These are phyloP conservation scores for Neonectria faginata DNA, from an alignment of 2,329 filamentous ascomycete species.

Conservation along the genomic window DNA sequence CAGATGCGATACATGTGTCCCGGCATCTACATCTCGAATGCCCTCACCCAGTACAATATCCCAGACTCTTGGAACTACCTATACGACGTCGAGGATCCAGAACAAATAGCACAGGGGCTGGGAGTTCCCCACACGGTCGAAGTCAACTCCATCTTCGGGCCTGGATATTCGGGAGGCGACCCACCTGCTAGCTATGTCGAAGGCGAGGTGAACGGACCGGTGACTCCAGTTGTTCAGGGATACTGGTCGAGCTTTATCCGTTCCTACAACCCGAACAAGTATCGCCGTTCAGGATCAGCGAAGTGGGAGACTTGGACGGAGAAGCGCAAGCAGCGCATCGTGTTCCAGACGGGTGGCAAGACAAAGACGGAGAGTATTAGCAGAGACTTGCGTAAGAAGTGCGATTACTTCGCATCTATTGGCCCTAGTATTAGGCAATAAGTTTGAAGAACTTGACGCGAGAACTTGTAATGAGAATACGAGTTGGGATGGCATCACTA, in stretches of 20 bases:
- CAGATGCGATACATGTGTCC: slow-evolving; percentile 54
- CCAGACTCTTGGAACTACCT: slow-evolving; percentile 73
- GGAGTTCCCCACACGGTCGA: slow-evolving; percentile 78
- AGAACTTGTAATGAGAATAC: background rate
- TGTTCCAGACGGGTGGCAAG: slow-evolving; percentile 55
- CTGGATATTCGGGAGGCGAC: slow-evolving; percentile 60
- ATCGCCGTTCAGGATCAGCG: slow-evolving; percentile 49
- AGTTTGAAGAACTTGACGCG: background rate
- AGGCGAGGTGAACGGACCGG: slow-evolving; percentile 63
- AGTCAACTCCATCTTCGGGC: slow-evolving; percentile 74
- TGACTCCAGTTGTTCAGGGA: slow-evolving; percentile 71
- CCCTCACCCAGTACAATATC: slow-evolving; percentile 49
- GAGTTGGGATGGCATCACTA: background rate
- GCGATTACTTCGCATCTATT: slow-evolving; percentile 36
- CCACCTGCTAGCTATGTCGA: slow-evolving; percentile 67
- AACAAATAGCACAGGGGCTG: slow-evolving; percentile 62
- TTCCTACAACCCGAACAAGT: slow-evolving; percentile 71
- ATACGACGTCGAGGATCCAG: slow-evolving; percentile 73
- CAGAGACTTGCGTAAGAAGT: slow-evolving; percentile 42
- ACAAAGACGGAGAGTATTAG: slow-evolving; percentile 55
- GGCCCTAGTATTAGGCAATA: slow-evolving; percentile 35
- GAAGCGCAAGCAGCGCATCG: slow-evolving; percentile 48
- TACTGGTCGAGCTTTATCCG: slow-evolving; percentile 83
- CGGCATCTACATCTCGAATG: slow-evolving; percentile 47
- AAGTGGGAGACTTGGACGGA: slow-evolving; percentile 56